phyloP scores from a whole-genome alignment of 2,329 filamentous ascomycete species.

The Microdochium bolleyi region DNA sequence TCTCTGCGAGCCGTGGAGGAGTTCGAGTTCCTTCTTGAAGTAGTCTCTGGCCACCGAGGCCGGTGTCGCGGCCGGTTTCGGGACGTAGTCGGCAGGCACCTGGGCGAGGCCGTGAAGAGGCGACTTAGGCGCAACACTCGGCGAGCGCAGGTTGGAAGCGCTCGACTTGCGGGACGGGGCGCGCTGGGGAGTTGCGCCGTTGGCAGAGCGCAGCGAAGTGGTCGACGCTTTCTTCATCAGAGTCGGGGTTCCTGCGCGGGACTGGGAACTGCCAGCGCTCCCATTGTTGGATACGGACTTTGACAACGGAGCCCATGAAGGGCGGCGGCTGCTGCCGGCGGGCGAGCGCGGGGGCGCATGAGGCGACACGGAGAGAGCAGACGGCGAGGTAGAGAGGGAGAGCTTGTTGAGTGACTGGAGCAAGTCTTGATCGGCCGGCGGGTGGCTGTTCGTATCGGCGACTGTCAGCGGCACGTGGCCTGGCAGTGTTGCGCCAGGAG shows the following conservation, averaged over 20 bases:
- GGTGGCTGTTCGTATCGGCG: neutral
- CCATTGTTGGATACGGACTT: constrained; percentile 12
- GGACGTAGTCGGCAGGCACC: constrained; percentile 23
- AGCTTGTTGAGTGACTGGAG: constrained; percentile 35
- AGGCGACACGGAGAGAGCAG: constrained; percentile 1
- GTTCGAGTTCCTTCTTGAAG: constrained; percentile 61
- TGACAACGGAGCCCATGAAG: constrained; percentile 34
- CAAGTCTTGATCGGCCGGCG: constrained; percentile 19
- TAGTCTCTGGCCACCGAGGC: constrained; percentile 56
- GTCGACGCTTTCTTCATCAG: constrained; percentile 49
- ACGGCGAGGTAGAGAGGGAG: constrained; percentile 4
- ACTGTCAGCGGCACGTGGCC: neutral
- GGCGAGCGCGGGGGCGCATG: neutral
- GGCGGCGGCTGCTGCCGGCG: constrained; percentile 18
- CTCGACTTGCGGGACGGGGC: constrained; percentile 40
- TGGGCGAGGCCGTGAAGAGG: constrained; percentile 18
- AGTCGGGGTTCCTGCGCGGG: constrained; percentile 39
- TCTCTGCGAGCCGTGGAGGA: constrained; percentile 43
- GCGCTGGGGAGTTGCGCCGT: constrained; percentile 26
- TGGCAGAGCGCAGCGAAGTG: constrained; percentile 46
- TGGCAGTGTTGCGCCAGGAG: neutral
- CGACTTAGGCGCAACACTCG: constrained; percentile 25
- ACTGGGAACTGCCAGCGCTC: constrained; percentile 23
- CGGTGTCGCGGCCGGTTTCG: constrained; percentile 35
- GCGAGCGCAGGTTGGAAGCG: constrained; percentile 34